Evolutionary conservation across 2,329 filamentous ascomycete genomes (phyloP).

Genomic region (Colletotrichum somersetense): DNA sequence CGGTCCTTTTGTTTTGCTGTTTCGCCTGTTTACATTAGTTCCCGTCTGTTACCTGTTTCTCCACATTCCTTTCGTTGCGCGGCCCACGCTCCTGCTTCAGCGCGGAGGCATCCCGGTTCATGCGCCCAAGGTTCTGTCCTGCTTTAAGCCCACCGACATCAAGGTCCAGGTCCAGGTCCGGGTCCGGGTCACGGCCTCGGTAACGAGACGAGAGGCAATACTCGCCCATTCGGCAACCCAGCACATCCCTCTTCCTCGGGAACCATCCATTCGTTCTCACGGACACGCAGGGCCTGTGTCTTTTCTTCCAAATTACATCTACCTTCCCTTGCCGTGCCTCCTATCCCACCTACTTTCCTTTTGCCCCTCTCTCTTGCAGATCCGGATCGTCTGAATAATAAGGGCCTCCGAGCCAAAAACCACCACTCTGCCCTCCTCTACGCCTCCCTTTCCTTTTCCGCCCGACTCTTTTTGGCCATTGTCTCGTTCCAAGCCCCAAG

Average conservation of each 20-base stretch:
- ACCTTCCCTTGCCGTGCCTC: slow-evolving; percentile 34
- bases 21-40: not conserved
- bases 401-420: slow-evolving; percentile 31
- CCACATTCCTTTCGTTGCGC: slow-evolving; percentile 11
- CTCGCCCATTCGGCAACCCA: slow-evolving; percentile 20
- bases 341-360: slow-evolving; percentile 34
- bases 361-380: slow-evolving; percentile 37
- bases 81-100: slow-evolving; percentile 25
- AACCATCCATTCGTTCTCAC: slow-evolving; percentile 24
- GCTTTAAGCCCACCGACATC: slow-evolving; percentile 27
- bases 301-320: slow-evolving; percentile 34
- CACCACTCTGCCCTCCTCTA: slow-evolving; percentile 23
- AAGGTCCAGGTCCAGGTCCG: slow-evolving; percentile 16
- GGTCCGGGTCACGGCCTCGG: slow-evolving; percentile 33
- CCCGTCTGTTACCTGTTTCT: not conserved
- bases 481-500: slow-evolving; percentile 21
- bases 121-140: slow-evolving; percentile 26
- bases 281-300: slow-evolving; percentile 14
- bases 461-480: slow-evolving; percentile 27
- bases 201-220: slow-evolving; percentile 37
- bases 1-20: slow-evolving; percentile 22
- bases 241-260: slow-evolving; percentile 18
- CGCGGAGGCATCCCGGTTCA: slow-evolving; percentile 4
- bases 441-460: slow-evolving; percentile 21
- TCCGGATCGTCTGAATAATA: slow-evolving; percentile 38